Conservation (phyloP, 345 rosid genomes). For the Acer yangbiense region DNA sequence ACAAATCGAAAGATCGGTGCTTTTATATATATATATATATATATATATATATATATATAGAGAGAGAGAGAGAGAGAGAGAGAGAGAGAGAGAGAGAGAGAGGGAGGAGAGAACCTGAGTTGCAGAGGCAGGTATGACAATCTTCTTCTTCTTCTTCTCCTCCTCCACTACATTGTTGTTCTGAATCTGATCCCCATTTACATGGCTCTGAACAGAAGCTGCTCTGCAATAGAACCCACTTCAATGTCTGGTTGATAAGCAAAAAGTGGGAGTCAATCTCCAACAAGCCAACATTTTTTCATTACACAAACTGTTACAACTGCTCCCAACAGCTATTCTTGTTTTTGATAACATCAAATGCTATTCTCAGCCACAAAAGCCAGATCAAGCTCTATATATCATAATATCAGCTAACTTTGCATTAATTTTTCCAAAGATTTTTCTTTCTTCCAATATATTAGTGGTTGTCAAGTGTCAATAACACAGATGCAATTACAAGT, state of each 20-base stretch:
- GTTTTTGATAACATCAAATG: not conserved
- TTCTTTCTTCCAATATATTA: not conserved
- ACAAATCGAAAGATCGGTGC: too few species aligned
- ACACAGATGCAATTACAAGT: not conserved
- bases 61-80: too few species aligned
- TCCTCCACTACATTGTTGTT: not conserved
- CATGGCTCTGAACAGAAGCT: slow-evolving; percentile 15
- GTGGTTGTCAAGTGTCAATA: not conserved
- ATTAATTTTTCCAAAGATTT: not conserved
- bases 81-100: too few species aligned
- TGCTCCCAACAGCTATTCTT: not conserved
- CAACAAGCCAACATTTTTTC: slow-evolving; percentile 32
- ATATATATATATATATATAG: too few species aligned
- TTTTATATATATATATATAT: too few species aligned
- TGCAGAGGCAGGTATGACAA: too few species aligned
- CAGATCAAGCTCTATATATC: not conserved
- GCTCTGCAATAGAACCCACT: slow-evolving; percentile 32
- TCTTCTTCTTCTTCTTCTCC: slow-evolving; percentile 4
- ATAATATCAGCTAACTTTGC: not conserved
- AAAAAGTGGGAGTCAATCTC: slow-evolving; percentile 20
- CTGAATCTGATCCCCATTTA: slow-evolving; percentile 14
- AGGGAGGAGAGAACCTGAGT: too few species aligned
- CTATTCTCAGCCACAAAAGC: not conserved
- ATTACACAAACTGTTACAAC: not conserved
- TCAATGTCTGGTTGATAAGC: slow-evolving; percentile 4